Evolutionary conservation across 1,139 yeast species (phyloP), one percentile per base, ranked within the genome.

Genomic region (Taiozyma sp.): DNA sequence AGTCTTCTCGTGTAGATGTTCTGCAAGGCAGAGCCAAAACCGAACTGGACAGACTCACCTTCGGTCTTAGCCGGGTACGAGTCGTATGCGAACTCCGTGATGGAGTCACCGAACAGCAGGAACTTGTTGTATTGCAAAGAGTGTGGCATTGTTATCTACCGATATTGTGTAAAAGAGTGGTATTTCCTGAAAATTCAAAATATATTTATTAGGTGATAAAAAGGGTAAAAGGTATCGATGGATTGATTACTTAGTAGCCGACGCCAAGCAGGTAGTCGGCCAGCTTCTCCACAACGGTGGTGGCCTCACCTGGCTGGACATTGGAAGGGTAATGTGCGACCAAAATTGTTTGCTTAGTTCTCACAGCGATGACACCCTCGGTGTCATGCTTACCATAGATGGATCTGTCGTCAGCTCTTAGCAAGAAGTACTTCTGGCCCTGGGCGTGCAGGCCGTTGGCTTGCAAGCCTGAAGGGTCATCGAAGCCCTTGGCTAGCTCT

Each of bases 251-350:
- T 65, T 78, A 92, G 70, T 88, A 92, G 54, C 90, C 89, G 53
- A 86, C 93, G 64, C 91, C 75, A 66, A 92, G 90, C 73, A 93
- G 80, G 68, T 93, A 92, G 69, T 92, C 98, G 45, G 96, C 98
- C 73, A 93, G 80, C 68, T 90, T 92, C 70, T 93, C 99, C 52
- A 92, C 97, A 58, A 91, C 86, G 63, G 87, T 81, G 56, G 97
- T 87, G 52, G 99, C 99, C 66, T 89, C 97, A 60, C 96, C 97
- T 34, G 98, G 91, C 68, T 85, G 95, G 48, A 89, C 84, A 52
- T 90, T 90, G 22, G 84, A 80, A 14, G 97, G 96, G 69, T 93
- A 95, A 71, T 93, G 98, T n/a, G 95, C 97, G 65, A 95, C 73
- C 66, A 93, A 74, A 53, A 93, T 83, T 43, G 98, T 91, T 72